Base-by-base conservation (phyloP, 306 rosid genomes). In the Quercus suber region DNA sequence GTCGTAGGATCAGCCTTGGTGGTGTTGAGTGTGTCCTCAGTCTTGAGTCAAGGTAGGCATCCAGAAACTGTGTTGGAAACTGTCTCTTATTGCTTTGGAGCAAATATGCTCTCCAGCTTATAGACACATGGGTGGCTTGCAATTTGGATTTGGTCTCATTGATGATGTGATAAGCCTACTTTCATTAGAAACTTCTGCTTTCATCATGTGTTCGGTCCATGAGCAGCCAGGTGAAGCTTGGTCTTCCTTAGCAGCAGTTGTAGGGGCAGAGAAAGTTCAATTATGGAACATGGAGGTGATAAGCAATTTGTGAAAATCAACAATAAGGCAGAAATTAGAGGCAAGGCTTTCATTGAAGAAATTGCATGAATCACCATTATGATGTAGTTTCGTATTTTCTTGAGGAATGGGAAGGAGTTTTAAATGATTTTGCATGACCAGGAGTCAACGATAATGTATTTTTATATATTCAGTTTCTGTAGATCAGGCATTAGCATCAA, bases 131-230 rank as follows among this genome's bases (percentile, higher is more conserved):
- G 97, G 96, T 0, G 97, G 98, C 45, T 81, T 90, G 81, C 89
- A 89, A 71, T 86, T 92, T 11, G 96, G 97, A 67, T 84, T 90
- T 52, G 81, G 84, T 70, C 86, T 95, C 10, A 68, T 88, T 5
- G 92, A 91, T 23, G 94, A 92, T 73, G 90, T 91, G 67, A 82
- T 80, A 33, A 78, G 57, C 71, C 69, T 95, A 23, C 85, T 92
- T 72, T 80, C 81, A 6, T 43, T 89, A 76, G 94, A 97, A 35
- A 51, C 77, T 70, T 74, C 89, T 56, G 96, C 93, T 49, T 94
- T 90, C 87, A 81, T 90, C 60, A 89, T 89, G 97, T 94, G 91
- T 81, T 92, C 92, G 94, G 97, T 92, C 63, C 91, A 88, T 51
- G 97, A 90, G 86, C 98, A 92, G 83, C 90, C 88, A 0, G 69